Evolutionary conservation across 768 basidiomycete genomes (phyloP).

Genomic region (Russula ochroleuca): DNA sequence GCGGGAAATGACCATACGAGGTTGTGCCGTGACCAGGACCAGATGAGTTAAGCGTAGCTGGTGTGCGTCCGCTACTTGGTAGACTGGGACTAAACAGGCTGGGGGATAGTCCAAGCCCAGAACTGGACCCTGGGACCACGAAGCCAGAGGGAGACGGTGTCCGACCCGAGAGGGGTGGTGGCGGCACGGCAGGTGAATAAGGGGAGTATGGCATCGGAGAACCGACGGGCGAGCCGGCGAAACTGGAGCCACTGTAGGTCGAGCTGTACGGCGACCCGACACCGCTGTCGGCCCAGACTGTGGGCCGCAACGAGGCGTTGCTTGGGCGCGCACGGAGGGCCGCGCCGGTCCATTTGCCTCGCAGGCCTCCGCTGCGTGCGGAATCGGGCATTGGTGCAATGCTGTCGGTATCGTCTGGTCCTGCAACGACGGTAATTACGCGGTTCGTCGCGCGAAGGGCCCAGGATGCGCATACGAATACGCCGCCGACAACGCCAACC

Average conservation of each 20-base stretch:
- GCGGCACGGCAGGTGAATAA: constrained; percentile 26
- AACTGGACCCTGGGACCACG: constrained; percentile 6
- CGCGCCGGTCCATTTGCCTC: constrained; percentile 65
- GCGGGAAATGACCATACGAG: constrained; percentile 36
- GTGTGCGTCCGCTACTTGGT: constrained; percentile 18
- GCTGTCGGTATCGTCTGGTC: constrained; percentile 62
- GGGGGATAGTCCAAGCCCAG: constrained; percentile 23
- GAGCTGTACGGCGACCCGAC: constrained; percentile 34
- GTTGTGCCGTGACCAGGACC: constrained; percentile 21
- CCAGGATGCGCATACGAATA: constrained; percentile 70
- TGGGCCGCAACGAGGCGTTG: constrained; percentile 29
- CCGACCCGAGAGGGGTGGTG: constrained; percentile 12
- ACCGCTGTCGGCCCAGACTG: constrained; percentile 52
- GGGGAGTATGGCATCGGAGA: constrained; percentile 36
- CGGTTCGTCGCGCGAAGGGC: constrained; percentile 40
- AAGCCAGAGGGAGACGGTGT: constrained; percentile 8
- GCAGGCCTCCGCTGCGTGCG: constrained; percentile 49
- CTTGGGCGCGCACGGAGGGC: constrained; percentile 54
- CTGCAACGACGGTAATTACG: constrained; percentile 52
- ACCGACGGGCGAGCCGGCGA: constrained; percentile 36
- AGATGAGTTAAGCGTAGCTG: constrained; percentile 32
- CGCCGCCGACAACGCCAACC: constrained; percentile 90
- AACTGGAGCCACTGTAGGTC: constrained; percentile 26
- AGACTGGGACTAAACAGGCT: background rate
- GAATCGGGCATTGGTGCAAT: constrained; percentile 59